Base-by-base conservation (phyloP, 2,329 filamentous ascomycete species). In the Verticillium zaregamsianum region DNA sequence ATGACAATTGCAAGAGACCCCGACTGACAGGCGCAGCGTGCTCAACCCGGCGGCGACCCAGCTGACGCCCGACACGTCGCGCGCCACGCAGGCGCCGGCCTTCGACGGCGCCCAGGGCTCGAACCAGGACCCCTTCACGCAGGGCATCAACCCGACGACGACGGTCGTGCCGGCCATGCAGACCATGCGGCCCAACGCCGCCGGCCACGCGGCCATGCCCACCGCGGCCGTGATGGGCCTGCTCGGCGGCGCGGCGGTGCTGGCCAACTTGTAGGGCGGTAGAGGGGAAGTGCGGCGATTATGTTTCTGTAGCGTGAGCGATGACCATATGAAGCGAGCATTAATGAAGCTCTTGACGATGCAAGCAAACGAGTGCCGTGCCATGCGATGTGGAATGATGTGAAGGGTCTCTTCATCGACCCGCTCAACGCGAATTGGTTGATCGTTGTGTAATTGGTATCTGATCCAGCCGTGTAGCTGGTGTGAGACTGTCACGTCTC, bases 41-140 rank as follows among this genome's bases (percentile, higher is more conserved):
- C 75, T 89, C 58, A 88, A 88, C 76, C 82, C 84, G 14, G 72
- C 76, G 65, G 81, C 82, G 67, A 76, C 79, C 3, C 71, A 74
- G 1, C 77, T 75, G 5, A 69, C 72, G 25, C 79, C 82, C 6
- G 67, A 79, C 25, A 68, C 79, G 1, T 69, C 74, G n/a, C 76
- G 77, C 17, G 70, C 76, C 0, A 78, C 79, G 1, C 81, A 84
- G 45, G 69, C 76, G 0, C 78, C 82, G 4, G 86, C 81, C 1
- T 90, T 84, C 73, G 74, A 75, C 28, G 79, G 79, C 61, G 86
- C 84, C 5, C 78, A 77, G 6, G 76, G 79, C 4, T 82, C 73
- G 20, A 74, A 74, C 14, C 70, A 74, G 6, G 69, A 78, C 1
- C 84, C 86, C 0, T 88, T 85, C 71, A 88, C 86, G 0, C 82